Conservation (phyloP, 805 yeast genomes). For the Maudiozyma pseudohumilis region DNA sequence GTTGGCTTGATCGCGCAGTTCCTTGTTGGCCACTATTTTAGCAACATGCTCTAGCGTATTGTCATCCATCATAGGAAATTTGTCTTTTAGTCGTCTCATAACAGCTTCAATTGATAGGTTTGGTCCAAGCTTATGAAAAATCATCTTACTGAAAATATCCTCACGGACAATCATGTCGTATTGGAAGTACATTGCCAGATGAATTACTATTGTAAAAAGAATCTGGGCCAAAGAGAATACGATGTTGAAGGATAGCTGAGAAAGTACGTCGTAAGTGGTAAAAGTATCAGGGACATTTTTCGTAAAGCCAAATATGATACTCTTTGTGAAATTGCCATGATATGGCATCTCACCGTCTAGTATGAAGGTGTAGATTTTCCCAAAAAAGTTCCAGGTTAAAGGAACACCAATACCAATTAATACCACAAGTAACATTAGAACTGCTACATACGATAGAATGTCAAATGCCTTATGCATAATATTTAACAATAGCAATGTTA, state of each 20-base stretch:
- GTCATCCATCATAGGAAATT: slow-evolving; percentile 28
- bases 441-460: slow-evolving; percentile 11
- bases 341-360: slow-evolving; percentile 45
- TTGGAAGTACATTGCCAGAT: slow-evolving; percentile 42
- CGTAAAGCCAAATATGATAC: slow-evolving; percentile 22
- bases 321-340: slow-evolving; percentile 19
- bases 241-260: slow-evolving; percentile 16
- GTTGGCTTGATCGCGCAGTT: slow-evolving; percentile 11
- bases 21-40: slow-evolving; percentile 22
- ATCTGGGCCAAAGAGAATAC: slow-evolving; percentile 30
- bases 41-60: slow-evolving; percentile 24
- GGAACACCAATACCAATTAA: slow-evolving; percentile 41
- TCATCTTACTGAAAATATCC: slow-evolving; percentile 52
- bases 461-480: slow-evolving; percentile 18
- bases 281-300: slow-evolving; percentile 4
- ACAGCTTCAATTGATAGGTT: slow-evolving; percentile 23
- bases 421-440: slow-evolving; percentile 29
- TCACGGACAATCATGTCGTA: slow-evolving; percentile 68
- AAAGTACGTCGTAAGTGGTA: slow-evolving; percentile 4
- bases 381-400: slow-evolving; percentile 44
- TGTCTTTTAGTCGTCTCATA: slow-evolving; percentile 21
- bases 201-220: slow-evolving; percentile 32
- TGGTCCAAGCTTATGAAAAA: slow-evolving; percentile 50
- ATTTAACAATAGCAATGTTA: slow-evolving; percentile 36
- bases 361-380: slow-evolving; percentile 45